Base-by-base conservation (phyloP, 2,329 filamentous ascomycete genomes). In the Diaporthe humulicola region DNA sequence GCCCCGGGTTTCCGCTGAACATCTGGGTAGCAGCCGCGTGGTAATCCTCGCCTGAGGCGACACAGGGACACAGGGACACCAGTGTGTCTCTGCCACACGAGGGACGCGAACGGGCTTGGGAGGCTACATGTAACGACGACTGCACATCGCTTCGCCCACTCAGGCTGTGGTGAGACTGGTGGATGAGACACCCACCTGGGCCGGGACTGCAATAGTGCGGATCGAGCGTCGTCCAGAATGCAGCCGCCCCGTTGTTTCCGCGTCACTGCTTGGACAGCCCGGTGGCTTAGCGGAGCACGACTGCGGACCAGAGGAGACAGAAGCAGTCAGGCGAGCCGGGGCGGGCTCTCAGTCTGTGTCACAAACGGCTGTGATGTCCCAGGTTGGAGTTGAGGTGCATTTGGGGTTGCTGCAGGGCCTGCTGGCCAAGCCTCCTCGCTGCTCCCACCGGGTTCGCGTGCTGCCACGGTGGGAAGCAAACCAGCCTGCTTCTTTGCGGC, bases 81-180 rank as follows among this genome's bases (percentile, higher is more conserved):
- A 64, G 33, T 72, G 33, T 72, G 70, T 64, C 48, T 72, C 57
- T 72, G 70, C 36, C 56, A 60, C 70, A 52, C 10, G 57, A 45
- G 60, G 40, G 70, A 45, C 57, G 57, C 50, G 42, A 60, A 40
- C 70, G 9, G 33, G 70, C 25, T 17, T 64, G 9, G 19, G 38
- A 45, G 25, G 48, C 56, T 72, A 72, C 73, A 54, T 58, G 36
- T 66, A 60, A 52, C 50, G 56, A 66, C 64, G 57, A 50, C 57
- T 64, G 58, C 66, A 48, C 36, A 64, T 25, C 36, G 30, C 36
- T 48, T 67, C 58, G 30, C 48, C 57, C 45, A 58, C 50, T 54
- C 25, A 58, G 61, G 50, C 52, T 42, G 42, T 38, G 19, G 73
- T 75, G 61, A 67, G 57, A 75, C 70, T 30, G 60, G 36, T 40